Evolutionary conservation across 805 yeast species (phyloP).

Genomic region (Torulaspora maleeae): DNA sequence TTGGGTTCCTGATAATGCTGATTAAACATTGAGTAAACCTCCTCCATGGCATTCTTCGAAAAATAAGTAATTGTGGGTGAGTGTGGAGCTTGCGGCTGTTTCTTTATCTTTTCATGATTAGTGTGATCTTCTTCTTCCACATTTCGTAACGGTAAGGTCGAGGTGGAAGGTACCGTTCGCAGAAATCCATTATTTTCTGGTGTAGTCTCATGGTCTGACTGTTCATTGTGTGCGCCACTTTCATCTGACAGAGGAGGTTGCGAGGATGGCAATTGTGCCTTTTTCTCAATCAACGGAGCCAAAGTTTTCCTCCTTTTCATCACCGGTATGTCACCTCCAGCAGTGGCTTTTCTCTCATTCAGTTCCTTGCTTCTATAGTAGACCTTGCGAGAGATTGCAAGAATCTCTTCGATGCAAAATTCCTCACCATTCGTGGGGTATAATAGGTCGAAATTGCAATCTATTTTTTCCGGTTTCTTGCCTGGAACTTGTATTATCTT

Average conservation of each 20-base stretch:
- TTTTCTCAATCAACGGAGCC: constrained; percentile 15
- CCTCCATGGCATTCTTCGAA: constrained; percentile 70
- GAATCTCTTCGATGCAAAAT: constrained; percentile 57
- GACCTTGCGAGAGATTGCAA: constrained; percentile 47
- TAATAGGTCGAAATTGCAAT: constrained; percentile 55
- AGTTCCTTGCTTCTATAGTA: constrained; percentile 9
- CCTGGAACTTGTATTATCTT: constrained; percentile 53
- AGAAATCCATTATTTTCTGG: background rate
- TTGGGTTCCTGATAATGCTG: constrained; percentile 32
- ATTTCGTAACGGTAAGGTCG: constrained; percentile 46
- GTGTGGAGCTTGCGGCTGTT: constrained; percentile 34
- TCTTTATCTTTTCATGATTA: background rate
- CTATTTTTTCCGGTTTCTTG: constrained; percentile 54
- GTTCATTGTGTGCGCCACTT: background rate
- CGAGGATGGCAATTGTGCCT: constrained; percentile 1
- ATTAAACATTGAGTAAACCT: constrained; percentile 71
- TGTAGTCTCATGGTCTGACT: background rate
- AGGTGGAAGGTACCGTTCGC: constrained; percentile 29
- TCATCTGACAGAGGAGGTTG: background rate
- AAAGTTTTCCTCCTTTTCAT: constrained; percentile 6
- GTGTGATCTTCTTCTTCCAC: constrained; percentile 13
- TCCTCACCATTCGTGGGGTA: constrained; percentile 48
- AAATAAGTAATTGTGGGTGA: constrained; percentile 79
- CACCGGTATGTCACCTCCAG: background rate
- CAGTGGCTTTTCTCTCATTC: background rate